Conservation (phyloP, 306 rosid genomes). For the Begonia fuchsioides region DNA sequence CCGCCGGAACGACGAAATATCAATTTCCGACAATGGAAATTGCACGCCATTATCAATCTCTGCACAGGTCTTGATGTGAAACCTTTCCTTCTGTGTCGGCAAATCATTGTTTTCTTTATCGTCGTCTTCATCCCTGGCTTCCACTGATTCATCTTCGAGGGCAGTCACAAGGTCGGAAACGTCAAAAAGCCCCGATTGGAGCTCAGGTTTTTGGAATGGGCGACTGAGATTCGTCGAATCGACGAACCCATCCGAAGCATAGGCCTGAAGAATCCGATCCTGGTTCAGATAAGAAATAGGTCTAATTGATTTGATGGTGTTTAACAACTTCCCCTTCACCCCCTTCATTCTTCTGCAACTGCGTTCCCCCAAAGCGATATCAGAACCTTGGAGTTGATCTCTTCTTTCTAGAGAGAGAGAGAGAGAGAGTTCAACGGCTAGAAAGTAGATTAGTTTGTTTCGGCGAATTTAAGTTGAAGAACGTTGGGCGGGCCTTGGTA, state of each 20-base stretch:
- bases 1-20: conserved; percentile 37
- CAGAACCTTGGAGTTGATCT: too few relatives aligned
- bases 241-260: conserved; percentile 35
- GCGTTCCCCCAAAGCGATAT: too few relatives aligned
- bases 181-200: conserved; percentile 28
- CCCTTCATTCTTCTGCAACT: conserved; percentile 29
- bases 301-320: conserved; percentile 68
- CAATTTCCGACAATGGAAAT: conserved; percentile 24
- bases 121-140: conserved; percentile 13
- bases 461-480: background rate
- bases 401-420: background rate
- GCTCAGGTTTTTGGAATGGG: conserved; percentile 13
- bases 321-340: conserved; percentile 54
- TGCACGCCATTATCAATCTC: conserved; percentile 6
- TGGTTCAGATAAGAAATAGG: conserved; percentile 40
- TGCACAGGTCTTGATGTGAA: background rate
- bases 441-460: conserved; percentile 5
- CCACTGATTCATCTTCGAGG: conserved; percentile 32
- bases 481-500: conserved; percentile 4
- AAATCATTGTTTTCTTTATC: conserved; percentile 62
- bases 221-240: conserved; percentile 21
- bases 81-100: conserved; percentile 1
- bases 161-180: conserved; percentile 37
- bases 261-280: conserved; percentile 58
- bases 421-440: conserved; percentile 34